phyloP scores from a whole-genome alignment of 495 filamentous ascomycete genomes.

The Filosporella fistucella region DNA sequence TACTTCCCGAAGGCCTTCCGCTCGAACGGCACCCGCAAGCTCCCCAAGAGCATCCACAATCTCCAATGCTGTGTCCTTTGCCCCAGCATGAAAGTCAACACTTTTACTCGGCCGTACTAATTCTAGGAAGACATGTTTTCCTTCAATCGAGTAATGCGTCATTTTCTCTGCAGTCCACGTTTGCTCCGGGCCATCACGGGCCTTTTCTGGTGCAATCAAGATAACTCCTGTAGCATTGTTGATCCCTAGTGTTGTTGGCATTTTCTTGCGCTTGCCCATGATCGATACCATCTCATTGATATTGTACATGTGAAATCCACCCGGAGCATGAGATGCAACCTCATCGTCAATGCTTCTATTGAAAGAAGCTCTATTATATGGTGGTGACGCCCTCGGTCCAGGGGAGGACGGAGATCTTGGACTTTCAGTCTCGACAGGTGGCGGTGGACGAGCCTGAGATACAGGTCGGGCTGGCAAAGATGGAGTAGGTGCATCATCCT shows the following conservation, averaged over 20 bases:
- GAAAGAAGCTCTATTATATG: slow-evolving; percentile 49
- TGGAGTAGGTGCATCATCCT: slow-evolving; percentile 56
- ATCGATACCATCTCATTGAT: slow-evolving; percentile 94
- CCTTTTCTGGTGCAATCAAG: slow-evolving; percentile 83
- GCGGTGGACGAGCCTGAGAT: slow-evolving; percentile 51
- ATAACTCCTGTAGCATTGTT: slow-evolving; percentile 83
- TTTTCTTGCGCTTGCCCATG: slow-evolving; percentile 95
- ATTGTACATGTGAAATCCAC: slow-evolving; percentile 88
- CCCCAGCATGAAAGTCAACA: slow-evolving; percentile 92
- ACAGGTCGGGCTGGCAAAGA: slow-evolving; percentile 65
- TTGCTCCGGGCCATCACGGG: slow-evolving; percentile 70
- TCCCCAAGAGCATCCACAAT: slow-evolving; percentile 87
- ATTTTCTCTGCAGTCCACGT: slow-evolving; percentile 94
- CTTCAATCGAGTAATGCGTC: slow-evolving; percentile 92
- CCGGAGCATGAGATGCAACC: slow-evolving; percentile 39
- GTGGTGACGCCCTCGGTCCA: slow-evolving; percentile 53
- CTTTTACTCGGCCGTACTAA: slow-evolving; percentile 87
- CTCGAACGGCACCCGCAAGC: slow-evolving; percentile 76
- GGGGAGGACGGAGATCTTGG: slow-evolving; percentile 29
- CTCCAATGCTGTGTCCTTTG: slow-evolving; percentile 93
- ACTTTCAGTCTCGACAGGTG: slow-evolving; percentile 47
- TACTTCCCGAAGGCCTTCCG: slow-evolving; percentile 82
- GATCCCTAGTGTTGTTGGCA: slow-evolving; percentile 89
- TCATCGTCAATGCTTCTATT: slow-evolving; percentile 33
- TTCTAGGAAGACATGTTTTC: slow-evolving; percentile 96